A percentile compares a stretch with the other conserved stretches of the same genome.
phyloP scores from a whole-genome alignment of 1,139 yeast genomes.

The Saccharomyces hybrid region DNA sequence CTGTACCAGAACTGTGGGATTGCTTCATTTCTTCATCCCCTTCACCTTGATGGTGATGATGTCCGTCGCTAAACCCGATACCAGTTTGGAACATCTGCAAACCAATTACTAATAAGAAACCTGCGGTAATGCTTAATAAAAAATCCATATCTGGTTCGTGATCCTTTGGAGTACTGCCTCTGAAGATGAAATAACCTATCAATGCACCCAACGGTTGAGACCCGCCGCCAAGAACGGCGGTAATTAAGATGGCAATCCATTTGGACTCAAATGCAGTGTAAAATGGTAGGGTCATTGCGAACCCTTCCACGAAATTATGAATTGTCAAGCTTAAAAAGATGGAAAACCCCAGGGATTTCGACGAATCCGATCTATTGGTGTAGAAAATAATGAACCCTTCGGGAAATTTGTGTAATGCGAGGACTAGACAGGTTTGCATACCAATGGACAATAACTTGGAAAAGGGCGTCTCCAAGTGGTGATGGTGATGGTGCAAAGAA shows the following conservation, averaged over 20 bases:
- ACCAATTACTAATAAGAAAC: constrained; percentile 74
- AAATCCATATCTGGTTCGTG: constrained; percentile 32
- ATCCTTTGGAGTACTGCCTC: constrained; percentile 25
- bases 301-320: constrained; percentile 94
- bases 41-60: constrained; percentile 30
- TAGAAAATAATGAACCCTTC: constrained; percentile 81
- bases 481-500: constrained; percentile 50
- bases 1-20: constrained; percentile 30
- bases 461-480: constrained; percentile 68
- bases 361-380: constrained; percentile 23
- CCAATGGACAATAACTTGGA: constrained; percentile 79
- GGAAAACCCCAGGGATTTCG: constrained; percentile 68
- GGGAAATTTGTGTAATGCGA: constrained; percentile 84
- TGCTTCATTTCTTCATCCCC: constrained; percentile 21
- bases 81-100: constrained; percentile 65
- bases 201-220: constrained; percentile 90
- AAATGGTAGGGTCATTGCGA: constrained; percentile 85
- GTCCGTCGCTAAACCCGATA: constrained; percentile 32
- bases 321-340: constrained; percentile 78
- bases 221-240: constrained; percentile 67
- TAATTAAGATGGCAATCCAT: constrained; percentile 53
- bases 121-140: constrained; percentile 63
- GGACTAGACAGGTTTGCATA: constrained; percentile 80
- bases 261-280: constrained; percentile 64
- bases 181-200: constrained; percentile 54